Conservation (phyloP, 257 asterid genomes). For the Salvia miltiorrhiza region DNA sequence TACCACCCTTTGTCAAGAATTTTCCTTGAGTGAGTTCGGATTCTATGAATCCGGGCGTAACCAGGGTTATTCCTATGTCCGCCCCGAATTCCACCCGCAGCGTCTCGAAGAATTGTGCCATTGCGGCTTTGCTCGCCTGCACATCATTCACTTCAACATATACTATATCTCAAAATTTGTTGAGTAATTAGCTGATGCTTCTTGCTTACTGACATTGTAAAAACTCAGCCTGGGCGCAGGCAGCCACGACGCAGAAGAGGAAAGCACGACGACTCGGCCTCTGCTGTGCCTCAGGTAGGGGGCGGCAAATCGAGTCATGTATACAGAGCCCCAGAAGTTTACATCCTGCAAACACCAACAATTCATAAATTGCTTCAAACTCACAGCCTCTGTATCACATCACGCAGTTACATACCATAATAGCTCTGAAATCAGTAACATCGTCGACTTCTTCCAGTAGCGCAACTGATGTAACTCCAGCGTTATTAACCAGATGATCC, state of each 20-base stretch:
- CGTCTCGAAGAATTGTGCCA: constrained; percentile 64
- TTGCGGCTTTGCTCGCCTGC: constrained; percentile 88
- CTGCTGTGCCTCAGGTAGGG: constrained; percentile 56
- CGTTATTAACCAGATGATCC: constrained; percentile 70
- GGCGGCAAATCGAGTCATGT: constrained; percentile 49
- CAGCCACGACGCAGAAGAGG: constrained; percentile 57
- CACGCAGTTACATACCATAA: constrained; percentile 41
- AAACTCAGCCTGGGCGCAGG: constrained; percentile 62
- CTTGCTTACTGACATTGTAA: constrained; percentile 41
- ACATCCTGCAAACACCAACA: constrained; percentile 38
- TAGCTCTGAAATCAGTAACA: constrained; percentile 33
- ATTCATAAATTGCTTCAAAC: too few species aligned
- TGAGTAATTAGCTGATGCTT: too few species aligned
- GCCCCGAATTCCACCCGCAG: constrained; percentile 68
- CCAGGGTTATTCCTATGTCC: constrained; percentile 54
- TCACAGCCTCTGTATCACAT: too few species aligned
- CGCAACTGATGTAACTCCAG: constrained; percentile 40
- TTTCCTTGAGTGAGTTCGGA: constrained; percentile 69
- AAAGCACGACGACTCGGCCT: constrained; percentile 55
- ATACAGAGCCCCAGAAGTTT: constrained; percentile 72
- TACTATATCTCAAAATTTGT: too few species aligned
- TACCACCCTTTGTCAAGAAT: constrained; percentile 40
- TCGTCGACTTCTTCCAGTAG: constrained; percentile 53
- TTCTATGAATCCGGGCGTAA: constrained; percentile 59
- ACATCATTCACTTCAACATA: neutral